These are phyloP conservation scores for Aspergillus asperescens DNA, from an alignment of 495 filamentous ascomycete species.

Conservation along the genomic window DNA sequence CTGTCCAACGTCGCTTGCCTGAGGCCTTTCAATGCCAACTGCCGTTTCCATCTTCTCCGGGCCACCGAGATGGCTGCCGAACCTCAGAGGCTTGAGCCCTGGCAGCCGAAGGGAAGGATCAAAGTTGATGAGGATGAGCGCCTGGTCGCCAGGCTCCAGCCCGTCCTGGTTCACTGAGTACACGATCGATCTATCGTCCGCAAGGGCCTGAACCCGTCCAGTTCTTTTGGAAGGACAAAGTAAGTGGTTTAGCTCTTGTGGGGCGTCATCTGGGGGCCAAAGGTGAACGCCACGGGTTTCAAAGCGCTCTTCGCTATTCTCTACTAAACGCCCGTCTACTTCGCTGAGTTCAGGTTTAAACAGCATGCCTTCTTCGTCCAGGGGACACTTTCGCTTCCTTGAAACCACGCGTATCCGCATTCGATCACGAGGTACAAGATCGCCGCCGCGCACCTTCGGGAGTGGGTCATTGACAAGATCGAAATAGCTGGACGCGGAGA, in stretches of 20 bases:
- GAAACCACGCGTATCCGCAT: slow-evolving; percentile 51
- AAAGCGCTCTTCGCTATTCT: slow-evolving; percentile 45
- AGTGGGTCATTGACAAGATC: slow-evolving; percentile 60
- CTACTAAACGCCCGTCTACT: slow-evolving; percentile 22
- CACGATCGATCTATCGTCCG: slow-evolving; percentile 56
- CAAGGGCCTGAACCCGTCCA: slow-evolving; percentile 46
- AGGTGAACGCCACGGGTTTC: slow-evolving; percentile 44
- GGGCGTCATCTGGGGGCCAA: slow-evolving; percentile 55
- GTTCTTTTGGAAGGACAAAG: slow-evolving; percentile 51
- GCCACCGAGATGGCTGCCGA: neutral
- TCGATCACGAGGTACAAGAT: slow-evolving; percentile 36
- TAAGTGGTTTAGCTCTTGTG: slow-evolving; percentile 44
- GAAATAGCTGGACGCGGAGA: slow-evolving; percentile 53
- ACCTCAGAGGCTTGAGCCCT: slow-evolving; percentile 18
- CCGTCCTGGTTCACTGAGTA: slow-evolving; percentile 52
- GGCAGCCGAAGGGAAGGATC: slow-evolving; percentile 50
- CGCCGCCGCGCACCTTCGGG: slow-evolving; percentile 25
- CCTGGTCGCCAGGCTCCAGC: slow-evolving; percentile 32
- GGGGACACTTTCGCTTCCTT: slow-evolving; percentile 34
- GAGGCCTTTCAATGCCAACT: slow-evolving; percentile 16
- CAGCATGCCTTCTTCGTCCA: slow-evolving; percentile 36
- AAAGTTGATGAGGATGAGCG: slow-evolving; percentile 59
- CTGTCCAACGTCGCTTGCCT: slow-evolving; percentile 15
- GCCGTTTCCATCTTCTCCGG: slow-evolving; percentile 3
- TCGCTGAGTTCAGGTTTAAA: slow-evolving; percentile 31